Conservation (phyloP, 345 rosid genomes). For the Acer saccharum region DNA sequence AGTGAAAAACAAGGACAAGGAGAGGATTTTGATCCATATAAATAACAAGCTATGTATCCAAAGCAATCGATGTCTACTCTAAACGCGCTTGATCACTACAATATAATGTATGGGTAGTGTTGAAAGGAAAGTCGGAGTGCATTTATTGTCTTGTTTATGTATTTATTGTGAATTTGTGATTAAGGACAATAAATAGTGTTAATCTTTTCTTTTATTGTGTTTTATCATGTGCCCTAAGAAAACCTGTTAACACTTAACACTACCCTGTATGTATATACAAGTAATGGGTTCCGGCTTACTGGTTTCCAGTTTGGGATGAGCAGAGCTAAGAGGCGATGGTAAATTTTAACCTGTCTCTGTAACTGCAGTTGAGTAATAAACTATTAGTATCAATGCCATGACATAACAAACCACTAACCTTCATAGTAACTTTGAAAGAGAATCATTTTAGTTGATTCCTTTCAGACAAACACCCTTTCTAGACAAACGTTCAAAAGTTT, state of each 20-base stretch:
- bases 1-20: too few species aligned
- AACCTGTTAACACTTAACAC: too few species aligned
- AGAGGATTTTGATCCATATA: not conserved
- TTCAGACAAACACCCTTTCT: too few species aligned
- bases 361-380: not conserved
- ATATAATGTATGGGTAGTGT: too few species aligned
- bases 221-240: too few species aligned
- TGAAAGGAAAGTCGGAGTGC: too few species aligned
- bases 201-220: too few species aligned
- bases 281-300: too few species aligned
- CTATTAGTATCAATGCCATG: not conserved
- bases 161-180: too few species aligned
- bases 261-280: too few species aligned
- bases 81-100: not conserved
- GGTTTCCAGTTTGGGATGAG: not conserved
- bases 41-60: not conserved
- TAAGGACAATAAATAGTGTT: too few species aligned
- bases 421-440: constrained; percentile 1
- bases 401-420: not conserved
- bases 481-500: not conserved
- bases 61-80: not conserved
- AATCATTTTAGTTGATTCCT: not conserved
- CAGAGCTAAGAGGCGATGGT: not conserved
- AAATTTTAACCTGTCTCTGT: not conserved
- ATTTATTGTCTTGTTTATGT: too few species aligned